A percentile compares a stretch with the other conserved stretches of the same genome.
Conservation (phyloP, 257 asterid species). For the Vinca minor region DNA sequence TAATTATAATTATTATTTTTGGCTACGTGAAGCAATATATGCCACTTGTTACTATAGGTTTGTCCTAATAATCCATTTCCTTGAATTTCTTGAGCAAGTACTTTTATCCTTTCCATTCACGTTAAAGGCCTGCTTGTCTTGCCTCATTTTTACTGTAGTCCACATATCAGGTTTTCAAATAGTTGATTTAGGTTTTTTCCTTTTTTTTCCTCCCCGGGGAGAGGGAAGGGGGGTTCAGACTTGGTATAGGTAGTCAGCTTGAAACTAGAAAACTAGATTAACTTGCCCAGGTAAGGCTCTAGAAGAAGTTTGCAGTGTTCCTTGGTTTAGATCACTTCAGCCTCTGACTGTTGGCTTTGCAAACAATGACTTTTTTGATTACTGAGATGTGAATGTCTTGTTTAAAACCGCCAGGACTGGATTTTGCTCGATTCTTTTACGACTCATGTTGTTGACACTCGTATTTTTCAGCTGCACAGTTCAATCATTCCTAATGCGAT, state of each 20-base stretch:
- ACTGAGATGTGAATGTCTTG: neutral
- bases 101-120: too few relatives aligned
- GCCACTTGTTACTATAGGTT: too few relatives aligned
- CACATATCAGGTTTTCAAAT: neutral
- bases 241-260: too few relatives aligned
- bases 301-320: neutral
- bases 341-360: neutral
- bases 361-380: neutral
- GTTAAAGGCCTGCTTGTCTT: neutral
- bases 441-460: neutral
- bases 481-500: neutral
- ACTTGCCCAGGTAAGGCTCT: neutral
- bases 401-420: neutral
- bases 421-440: neutral
- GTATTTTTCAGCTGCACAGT: neutral
- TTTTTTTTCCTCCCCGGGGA: neutral
- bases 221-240: neutral
- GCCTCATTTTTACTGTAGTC: neutral
- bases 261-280: neutral
- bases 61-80: neutral
- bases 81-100: neutral
- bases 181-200: neutral
- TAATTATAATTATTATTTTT: too few relatives aligned
- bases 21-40: too few relatives aligned
- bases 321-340: neutral